Evolutionary conservation across 1,284 basidiomycete species (phyloP), one percentile per base, ranked within the genome.

Genomic region (Mycena citricolor): DNA sequence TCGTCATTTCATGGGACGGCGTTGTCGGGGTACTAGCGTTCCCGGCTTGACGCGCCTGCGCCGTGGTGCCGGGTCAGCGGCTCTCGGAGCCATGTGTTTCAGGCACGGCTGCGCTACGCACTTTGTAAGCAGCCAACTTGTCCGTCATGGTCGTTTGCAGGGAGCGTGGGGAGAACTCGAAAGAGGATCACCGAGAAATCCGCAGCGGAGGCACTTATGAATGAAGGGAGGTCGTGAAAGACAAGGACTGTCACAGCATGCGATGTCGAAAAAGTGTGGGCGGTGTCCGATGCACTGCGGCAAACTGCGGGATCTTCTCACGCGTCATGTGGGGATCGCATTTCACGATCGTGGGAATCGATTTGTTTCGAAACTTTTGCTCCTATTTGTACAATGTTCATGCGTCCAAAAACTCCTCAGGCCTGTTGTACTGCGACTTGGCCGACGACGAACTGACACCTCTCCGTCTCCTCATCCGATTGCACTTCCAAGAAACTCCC

Each of bases 401-500:
- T n/a, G n/a, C n/a, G n/a, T n/a, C n/a, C n/a, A n/a, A n/a, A n/a
- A n/a, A n/a, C n/a, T n/a, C n/a, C n/a, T n/a, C n/a, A n/a, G n/a
- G n/a, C n/a, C 23, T 51, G 44, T 17, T 47, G 44, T 1, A 40
- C 20, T 8, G 19, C 44, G 20, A 47, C 49, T 20, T 41, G 29
- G 5, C 25, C 22, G 16, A 29, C 65, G 14, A 70, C 61, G 40
- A 70, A 62, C 8, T 41, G 51, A 51, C 73, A 74, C 41, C 66
- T 58, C 35, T 52, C 52, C 14, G 52, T 64, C 59, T 79, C 76
- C n/a, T 54, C 53, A 11, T 51, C 52, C 3, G 61, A 56, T 45
- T 76, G 69, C 7, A 44, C 38, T 56, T 79, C 78, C 5, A 69
- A 28, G 19, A 63, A 64, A 47, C 69, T 74, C 5, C 74, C 74